Conservation (phyloP, 2,329 filamentous ascomycete species). For the Diaporthe ampelina region DNA sequence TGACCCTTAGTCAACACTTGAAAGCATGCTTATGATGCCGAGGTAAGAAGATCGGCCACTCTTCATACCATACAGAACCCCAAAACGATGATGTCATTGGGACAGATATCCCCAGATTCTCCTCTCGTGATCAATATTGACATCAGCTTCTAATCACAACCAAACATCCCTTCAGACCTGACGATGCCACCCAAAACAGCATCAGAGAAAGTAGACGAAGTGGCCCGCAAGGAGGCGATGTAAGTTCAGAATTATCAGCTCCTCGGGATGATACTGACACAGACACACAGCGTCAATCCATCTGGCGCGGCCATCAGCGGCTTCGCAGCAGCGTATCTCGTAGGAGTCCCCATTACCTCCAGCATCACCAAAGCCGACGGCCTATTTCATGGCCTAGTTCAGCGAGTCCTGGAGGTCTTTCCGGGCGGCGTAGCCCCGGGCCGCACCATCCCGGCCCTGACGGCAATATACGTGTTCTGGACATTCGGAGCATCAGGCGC, state of each 20-base stretch:
- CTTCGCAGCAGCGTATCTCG: slow-evolving; percentile 33
- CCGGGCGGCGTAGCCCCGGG: slow-evolving; percentile 27
- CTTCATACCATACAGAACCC: neutral
- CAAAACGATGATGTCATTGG: neutral
- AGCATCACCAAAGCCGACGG: slow-evolving; percentile 28
- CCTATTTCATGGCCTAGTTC: slow-evolving; percentile 27
- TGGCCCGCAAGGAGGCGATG: slow-evolving; percentile 11
- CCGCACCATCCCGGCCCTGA: slow-evolving; percentile 37
- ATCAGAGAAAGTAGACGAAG: neutral
- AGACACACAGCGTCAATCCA: slow-evolving; percentile 34
- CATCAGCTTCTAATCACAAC: neutral
- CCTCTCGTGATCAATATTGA: neutral
- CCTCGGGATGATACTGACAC: neutral
- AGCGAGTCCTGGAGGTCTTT: slow-evolving; percentile 18
- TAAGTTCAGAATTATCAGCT: neutral
- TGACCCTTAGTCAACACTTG: neutral
- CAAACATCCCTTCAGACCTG: neutral
- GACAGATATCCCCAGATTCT: neutral
- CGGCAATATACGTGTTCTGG: slow-evolving; percentile 33
- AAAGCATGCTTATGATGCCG: neutral
- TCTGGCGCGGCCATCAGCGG: slow-evolving; percentile 26
- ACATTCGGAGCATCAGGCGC: slow-evolving; percentile 32
- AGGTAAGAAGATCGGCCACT: neutral
- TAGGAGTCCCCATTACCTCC: slow-evolving; percentile 32
- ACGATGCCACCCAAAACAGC: slow-evolving; percentile 28